phyloP scores from a whole-genome alignment of 257 asterid genomes.

The Lithospermum erythrorhizon region DNA sequence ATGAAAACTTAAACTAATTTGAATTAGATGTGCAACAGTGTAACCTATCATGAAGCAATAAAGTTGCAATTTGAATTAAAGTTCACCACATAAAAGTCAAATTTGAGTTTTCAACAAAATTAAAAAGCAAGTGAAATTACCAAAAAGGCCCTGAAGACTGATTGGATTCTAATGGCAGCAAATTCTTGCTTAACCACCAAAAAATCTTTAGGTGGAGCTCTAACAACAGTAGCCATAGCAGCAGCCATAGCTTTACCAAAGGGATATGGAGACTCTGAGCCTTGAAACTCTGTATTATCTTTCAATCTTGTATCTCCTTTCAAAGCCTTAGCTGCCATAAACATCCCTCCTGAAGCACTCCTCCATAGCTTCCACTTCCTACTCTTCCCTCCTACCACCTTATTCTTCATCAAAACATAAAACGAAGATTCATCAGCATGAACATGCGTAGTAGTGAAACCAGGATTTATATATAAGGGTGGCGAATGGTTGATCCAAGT shows the following conservation, averaged over 20 bases:
- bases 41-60: not conserved
- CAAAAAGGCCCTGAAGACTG: constrained; percentile 74
- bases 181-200: constrained; percentile 55
- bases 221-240: constrained; percentile 63
- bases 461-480: too few species aligned
- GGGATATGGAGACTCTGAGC: constrained; percentile 30
- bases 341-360: constrained; percentile 58
- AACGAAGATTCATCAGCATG: not conserved
- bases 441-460: too few species aligned
- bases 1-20: too few species aligned
- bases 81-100: not conserved
- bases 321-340: constrained; percentile 24
- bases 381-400: constrained; percentile 51
- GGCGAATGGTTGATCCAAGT: too few species aligned
- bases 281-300: constrained; percentile 34
- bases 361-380: constrained; percentile 94
- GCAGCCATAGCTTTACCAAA: constrained; percentile 69
- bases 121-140: constrained; percentile 20
- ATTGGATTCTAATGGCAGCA: constrained; percentile 88
- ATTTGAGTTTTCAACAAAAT: not conserved
- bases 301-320: constrained; percentile 29
- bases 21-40: too few species aligned
- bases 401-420: constrained; percentile 23
- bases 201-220: constrained; percentile 77
- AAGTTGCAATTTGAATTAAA: not conserved